These are phyloP conservation scores for Marasmius sp. DNA, from an alignment of 1,284 basidiomycete species.

Conservation along the genomic window DNA sequence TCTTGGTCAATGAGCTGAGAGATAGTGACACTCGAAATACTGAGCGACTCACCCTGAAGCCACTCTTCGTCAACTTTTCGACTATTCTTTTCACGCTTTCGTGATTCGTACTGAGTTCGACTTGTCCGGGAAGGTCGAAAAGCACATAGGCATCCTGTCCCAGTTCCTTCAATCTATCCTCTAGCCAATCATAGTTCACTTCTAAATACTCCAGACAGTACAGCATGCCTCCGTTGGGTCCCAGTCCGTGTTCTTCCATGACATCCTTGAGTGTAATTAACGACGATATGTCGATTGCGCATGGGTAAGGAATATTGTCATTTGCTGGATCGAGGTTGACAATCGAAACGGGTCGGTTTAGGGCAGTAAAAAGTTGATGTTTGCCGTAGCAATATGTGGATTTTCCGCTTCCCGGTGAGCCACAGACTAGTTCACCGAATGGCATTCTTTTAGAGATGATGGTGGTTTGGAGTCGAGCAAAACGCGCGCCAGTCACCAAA, in stretches of 20 bases:
- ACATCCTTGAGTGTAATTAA: conserved; percentile 89
- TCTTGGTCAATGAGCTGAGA: conserved; percentile 18
- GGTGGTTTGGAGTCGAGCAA: not conserved
- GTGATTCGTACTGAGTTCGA: conserved; percentile 97
- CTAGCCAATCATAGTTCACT: conserved; percentile 94
- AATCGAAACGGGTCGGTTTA: conserved; percentile 83
- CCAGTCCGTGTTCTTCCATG: conserved; percentile 85
- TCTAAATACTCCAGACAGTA: conserved; percentile 99
- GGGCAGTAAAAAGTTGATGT: conserved; percentile 87
- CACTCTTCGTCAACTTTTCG: conserved; percentile 69
- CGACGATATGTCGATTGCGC: conserved; percentile 82
- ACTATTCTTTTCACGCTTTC: conserved; percentile 82
- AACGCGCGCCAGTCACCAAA: no score
- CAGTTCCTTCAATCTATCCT: conserved; percentile 67
- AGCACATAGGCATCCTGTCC: conserved; percentile 82
- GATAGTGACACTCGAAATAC: conserved; percentile 12
- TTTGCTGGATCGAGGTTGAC: conserved; percentile 98
- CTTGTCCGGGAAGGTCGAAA: conserved; percentile 97
- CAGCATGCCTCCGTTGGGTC: conserved; percentile 96
- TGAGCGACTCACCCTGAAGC: conserved; percentile 75
- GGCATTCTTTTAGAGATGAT: conserved; percentile 51
- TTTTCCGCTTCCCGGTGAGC: conserved; percentile 92
- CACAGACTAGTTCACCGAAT: conserved; percentile 87
- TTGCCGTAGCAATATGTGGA: conserved; percentile 94
- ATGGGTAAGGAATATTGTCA: conserved; percentile 87